phyloP scores from a whole-genome alignment of 257 asterid genomes.

The Primulina huaijiensis region DNA sequence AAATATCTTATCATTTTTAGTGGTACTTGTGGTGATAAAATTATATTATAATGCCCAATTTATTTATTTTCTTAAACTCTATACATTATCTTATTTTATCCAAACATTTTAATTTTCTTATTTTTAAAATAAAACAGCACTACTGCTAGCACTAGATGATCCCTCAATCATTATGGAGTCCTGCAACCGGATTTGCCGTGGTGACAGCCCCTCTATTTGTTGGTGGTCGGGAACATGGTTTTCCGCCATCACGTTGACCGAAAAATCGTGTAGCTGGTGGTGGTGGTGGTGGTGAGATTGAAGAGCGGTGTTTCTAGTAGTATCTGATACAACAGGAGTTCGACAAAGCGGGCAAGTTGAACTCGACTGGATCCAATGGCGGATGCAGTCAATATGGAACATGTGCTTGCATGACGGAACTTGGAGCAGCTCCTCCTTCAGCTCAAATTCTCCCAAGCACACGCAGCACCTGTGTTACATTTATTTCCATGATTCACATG shows the following conservation, averaged over 20 bases:
- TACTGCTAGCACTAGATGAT: slow-evolving; percentile 19
- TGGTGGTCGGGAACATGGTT: neutral
- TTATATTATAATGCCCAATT: too few species aligned
- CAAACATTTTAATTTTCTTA: too few species aligned
- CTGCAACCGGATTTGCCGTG: slow-evolving; percentile 5
- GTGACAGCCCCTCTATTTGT: slow-evolving; percentile 2
- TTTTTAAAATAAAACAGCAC: too few species aligned
- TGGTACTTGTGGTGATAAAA: too few species aligned
- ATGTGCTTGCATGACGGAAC: slow-evolving; percentile 66
- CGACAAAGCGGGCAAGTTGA: slow-evolving; percentile 83
- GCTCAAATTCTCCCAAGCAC: slow-evolving; percentile 74
- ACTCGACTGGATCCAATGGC: slow-evolving; percentile 64
- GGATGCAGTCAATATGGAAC: slow-evolving; percentile 64
- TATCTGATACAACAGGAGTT: slow-evolving; percentile 32
- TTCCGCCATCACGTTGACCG: neutral
- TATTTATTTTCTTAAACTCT: too few species aligned
- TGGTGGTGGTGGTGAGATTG: neutral
- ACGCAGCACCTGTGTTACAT: slow-evolving; percentile 60
- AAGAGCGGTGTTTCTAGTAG: neutral
- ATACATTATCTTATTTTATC: too few species aligned
- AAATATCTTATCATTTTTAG: too few species aligned
- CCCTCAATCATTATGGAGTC: slow-evolving; percentile 3
- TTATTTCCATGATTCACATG: neutral
- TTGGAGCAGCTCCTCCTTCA: slow-evolving; percentile 56
- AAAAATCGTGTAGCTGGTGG: neutral